Conservation (phyloP, 129 eudicot genomes). For the Pulicaria dysenterica region DNA sequence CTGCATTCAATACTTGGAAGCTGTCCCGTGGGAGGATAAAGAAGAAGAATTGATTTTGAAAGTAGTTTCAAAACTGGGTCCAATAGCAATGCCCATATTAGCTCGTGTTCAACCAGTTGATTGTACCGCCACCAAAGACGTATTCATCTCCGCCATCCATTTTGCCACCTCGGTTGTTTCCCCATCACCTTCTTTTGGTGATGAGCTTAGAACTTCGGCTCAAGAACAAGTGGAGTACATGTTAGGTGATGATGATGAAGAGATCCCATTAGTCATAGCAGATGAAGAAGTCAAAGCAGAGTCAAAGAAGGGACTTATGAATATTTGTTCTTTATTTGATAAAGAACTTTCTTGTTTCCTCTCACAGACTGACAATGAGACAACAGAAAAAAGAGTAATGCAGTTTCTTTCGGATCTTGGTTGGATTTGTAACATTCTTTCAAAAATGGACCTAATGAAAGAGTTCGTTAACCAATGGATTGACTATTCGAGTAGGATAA, state of each 20-base stretch:
- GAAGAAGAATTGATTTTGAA: conserved; percentile 71
- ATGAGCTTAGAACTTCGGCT: conserved; percentile 74
- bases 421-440: conserved; percentile 74
- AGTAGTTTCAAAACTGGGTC: conserved; percentile 59
- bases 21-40: conserved; percentile 84
- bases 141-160: conserved; percentile 74
- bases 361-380: conserved; percentile 34
- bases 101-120: conserved; percentile 66
- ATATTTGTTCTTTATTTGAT: conserved; percentile 51
- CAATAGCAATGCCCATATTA: conserved; percentile 72
- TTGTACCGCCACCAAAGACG: conserved; percentile 53
- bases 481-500: conserved; percentile 45
- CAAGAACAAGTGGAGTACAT: conserved; percentile 95
- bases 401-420: conserved; percentile 57
- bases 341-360: conserved; percentile 46
- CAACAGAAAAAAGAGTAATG: conserved; percentile 44
- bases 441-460: conserved; percentile 68
- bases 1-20: conserved; percentile 75
- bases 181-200: conserved; percentile 64
- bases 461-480: conserved; percentile 78
- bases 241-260: conserved; percentile 82
- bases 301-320: conserved; percentile 52
- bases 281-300: conserved; percentile 67
- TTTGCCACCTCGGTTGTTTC: conserved; percentile 65
- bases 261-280: conserved; percentile 53